Conservation (phyloP, 2,329 filamentous ascomycete species). For the Berkeleyomyces basicola region DNA sequence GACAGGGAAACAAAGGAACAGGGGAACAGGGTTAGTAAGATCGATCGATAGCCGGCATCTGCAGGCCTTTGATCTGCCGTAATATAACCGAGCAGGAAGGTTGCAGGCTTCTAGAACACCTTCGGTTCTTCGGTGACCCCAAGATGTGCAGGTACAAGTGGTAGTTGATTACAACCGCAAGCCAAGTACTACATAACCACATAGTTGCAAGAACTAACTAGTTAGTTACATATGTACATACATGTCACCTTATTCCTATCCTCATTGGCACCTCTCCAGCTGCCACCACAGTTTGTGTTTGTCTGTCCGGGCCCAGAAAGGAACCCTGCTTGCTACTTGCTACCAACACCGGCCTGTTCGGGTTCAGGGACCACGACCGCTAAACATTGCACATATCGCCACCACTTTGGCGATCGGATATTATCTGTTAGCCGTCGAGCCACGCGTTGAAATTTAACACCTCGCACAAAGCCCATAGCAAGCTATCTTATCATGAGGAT, state of each 20-base stretch:
- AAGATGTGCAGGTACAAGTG: too few species aligned
- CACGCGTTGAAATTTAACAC: background rate
- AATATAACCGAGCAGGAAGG: background rate
- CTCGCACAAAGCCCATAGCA: background rate
- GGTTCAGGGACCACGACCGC: background rate
- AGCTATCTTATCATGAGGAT: background rate
- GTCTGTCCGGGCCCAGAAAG: background rate
- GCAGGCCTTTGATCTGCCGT: too few species aligned
- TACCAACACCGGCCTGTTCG: background rate
- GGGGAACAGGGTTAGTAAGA: background rate
- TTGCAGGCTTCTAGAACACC: background rate
- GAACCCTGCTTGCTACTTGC: background rate
- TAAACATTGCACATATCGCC: background rate
- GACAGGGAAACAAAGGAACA: background rate
- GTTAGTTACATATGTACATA: too few species aligned
- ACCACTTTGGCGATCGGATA: background rate
- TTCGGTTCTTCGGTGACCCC: background rate
- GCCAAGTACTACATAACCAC: too few species aligned
- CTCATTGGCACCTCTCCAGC: too few species aligned
- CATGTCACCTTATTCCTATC: too few species aligned
- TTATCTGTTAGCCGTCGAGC: background rate
- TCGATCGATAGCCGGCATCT: too few species aligned
- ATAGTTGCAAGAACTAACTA: too few species aligned
- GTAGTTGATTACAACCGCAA: too few species aligned
- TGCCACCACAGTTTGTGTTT: background rate